Conservation (phyloP, 805 yeast species). For the Candida koratica region DNA sequence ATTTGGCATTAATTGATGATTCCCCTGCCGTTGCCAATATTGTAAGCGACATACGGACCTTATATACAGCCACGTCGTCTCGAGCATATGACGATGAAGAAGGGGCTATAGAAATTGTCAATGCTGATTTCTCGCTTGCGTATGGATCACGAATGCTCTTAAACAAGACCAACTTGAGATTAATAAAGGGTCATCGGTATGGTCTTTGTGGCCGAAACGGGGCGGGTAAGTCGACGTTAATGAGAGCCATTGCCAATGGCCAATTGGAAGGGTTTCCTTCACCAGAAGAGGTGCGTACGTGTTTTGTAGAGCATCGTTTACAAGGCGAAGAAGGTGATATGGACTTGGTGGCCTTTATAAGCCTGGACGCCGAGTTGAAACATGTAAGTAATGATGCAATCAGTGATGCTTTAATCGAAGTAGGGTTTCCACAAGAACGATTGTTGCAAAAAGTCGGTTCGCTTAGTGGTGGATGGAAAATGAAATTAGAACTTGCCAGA, state of each 20-base stretch:
- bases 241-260: slow-evolving; percentile 96
- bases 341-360: slow-evolving; percentile 85
- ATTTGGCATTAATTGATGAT: slow-evolving; percentile 37
- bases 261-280: slow-evolving; percentile 97
- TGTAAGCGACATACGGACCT: slow-evolving; percentile 46
- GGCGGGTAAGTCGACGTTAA: slow-evolving; percentile 96
- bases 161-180: slow-evolving; percentile 84
- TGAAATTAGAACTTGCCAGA: slow-evolving; percentile 97
- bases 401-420: slow-evolving; percentile 68
- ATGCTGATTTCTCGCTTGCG: slow-evolving; percentile 92
- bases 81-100: slow-evolving; percentile 55
- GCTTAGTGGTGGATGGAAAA: slow-evolving; percentile 98
- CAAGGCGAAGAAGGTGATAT: slow-evolving; percentile 93
- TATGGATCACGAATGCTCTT: slow-evolving; percentile 96
- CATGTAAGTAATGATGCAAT: slow-evolving; percentile 66
- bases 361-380: slow-evolving; percentile 76
- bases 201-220: slow-evolving; percentile 98
- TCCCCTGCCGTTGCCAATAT: slow-evolving; percentile 41
- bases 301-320: slow-evolving; percentile 94
- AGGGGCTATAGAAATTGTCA: slow-evolving; percentile 88
- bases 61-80: slow-evolving; percentile 46
- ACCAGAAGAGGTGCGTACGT: slow-evolving; percentile 77
- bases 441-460: slow-evolving; percentile 90
- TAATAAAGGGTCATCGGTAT: slow-evolving; percentile 91
- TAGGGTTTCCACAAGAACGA: slow-evolving; percentile 90